Base-by-base conservation (phyloP, 768 basidiomycete species). In the Kwoniella newhampshirensis region DNA sequence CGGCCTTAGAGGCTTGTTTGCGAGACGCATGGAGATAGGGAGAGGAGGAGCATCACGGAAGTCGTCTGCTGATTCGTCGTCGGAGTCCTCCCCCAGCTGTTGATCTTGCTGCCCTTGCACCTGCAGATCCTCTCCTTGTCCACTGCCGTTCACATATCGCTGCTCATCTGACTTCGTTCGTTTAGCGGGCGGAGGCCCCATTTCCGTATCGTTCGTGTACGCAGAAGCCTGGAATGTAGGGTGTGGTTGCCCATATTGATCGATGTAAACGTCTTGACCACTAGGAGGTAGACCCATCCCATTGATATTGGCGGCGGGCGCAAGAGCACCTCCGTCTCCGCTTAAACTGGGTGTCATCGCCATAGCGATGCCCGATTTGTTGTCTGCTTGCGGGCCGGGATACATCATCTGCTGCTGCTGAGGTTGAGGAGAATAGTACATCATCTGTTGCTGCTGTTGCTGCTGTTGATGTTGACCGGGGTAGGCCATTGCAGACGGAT, bases 391-490 rank as follows among this genome's bases (percentile, higher is more conserved):
- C 13, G 48, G 54, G 15, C 39, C 54, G 20, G 39, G 54, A 35
- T 58, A 58, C 41, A 54, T 30, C 35, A 23, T 9, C 15, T 45
- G 44, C 20, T 30, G 27, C 25, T 51, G 51, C 11, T 54, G 53
- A 23, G 41, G 42, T 18, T 21, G 21, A 39, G 48, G 46, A 20
- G 42, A 46, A 45, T 60, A 67, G 53, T 67, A 68, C 55, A 68
- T 59, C 18, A 57, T 54, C 21, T 56, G 61, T 28, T 57, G 50
- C 32, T 32, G 32, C 21, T 56, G 61, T 28, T 57, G 50, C 32
- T 32, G 32, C 13, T 32, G 32, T 32, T 32, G 32, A 32, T 32
- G 32, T 40, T 51, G 63, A 30, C 51, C 86, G 41, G 86, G 79
- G 39, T 59, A 64, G 20, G 59, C 58, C 52, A 60, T 49, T 4